Percentiles rank a stretch among this genome's conserved stretches.
Conservation (phyloP, 2,329 filamentous ascomycete genomes). For the Ascochyta clinopodiicola region DNA sequence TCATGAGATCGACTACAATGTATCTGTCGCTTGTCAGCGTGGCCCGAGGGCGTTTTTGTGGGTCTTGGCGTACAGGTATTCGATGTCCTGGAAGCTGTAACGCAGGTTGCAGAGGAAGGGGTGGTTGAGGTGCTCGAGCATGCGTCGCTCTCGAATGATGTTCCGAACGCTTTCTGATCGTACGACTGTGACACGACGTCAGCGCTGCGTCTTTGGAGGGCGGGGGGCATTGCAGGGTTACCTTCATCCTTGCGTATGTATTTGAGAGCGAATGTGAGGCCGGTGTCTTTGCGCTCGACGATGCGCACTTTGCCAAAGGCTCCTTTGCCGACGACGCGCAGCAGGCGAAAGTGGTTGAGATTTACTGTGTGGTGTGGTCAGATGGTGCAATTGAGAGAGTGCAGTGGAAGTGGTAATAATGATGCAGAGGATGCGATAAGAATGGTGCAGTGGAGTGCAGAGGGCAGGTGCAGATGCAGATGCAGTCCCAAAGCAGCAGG, state of each 20-base stretch:
- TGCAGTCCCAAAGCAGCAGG: too few species aligned
- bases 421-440: slow-evolving; percentile 2
- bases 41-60: not conserved
- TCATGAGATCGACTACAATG: slow-evolving; percentile 97
- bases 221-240: slow-evolving; percentile 51
- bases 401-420: slow-evolving; percentile 14
- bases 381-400: slow-evolving; percentile 11
- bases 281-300: slow-evolving; percentile 95
- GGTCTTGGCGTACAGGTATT: slow-evolving; percentile 73
- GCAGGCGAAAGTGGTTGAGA: slow-evolving; percentile 93
- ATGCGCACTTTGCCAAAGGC: slow-evolving; percentile 99
- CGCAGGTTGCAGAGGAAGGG: slow-evolving; percentile 98
- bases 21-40: slow-evolving; percentile 54
- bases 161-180: slow-evolving; percentile 97
- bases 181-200: slow-evolving; percentile 70
- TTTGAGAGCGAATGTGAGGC: slow-evolving; percentile 92
- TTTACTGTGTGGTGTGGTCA: slow-evolving; percentile 68
- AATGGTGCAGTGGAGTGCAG: not conserved
- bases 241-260: slow-evolving; percentile 99
- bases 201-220: slow-evolving; percentile 18
- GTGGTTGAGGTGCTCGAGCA: slow-evolving; percentile 98
- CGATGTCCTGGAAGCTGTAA: slow-evolving; percentile 98
- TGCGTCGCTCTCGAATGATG: slow-evolving; percentile 94
- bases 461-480: not conserved
- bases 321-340: slow-evolving; percentile 95